Evolutionary conservation across 495 filamentous ascomycete genomes (phyloP), one percentile per base, ranked within the genome.

Genomic region (Penicillium dipodomyicola): DNA sequence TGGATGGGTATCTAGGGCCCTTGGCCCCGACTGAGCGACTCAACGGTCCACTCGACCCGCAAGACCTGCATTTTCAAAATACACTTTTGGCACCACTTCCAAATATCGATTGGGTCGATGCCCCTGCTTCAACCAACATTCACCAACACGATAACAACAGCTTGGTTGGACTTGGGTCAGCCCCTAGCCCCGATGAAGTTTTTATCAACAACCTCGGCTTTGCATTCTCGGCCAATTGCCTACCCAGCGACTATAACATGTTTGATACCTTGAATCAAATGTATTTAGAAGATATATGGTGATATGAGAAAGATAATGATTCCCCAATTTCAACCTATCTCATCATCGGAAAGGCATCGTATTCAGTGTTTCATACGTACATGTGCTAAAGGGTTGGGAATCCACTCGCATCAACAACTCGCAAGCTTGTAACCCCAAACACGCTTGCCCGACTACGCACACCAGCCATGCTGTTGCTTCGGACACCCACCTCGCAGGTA

Each of bases 381-480:
- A 25, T 25, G 23, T 25, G 23, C 27, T 7, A 29, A 29, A 29
- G 59, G 17, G 87, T 65, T 0, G 84, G 79, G 56, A 87, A 83
- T 20, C 78, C 65, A 39, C 75, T 77, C 2, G 80, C 81, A 69
- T 88, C 85, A 4, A 87, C 82, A 7, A 87, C 80, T 22, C 84
- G 71, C 57, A 87, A 56, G 0, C 71, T 67, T 4, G 66, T 63
- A 3, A 84, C 81, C 0, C 82, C 81, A 59, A 73, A 71, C 0
- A 86, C 82, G 43, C 72, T 73, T 0, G 73, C 79, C 4, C 64
- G 63, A 22, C 69, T 68, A 62, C 86, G 84, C 5, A 86, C 65
- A 2, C 86, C 84, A 6, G 84, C 82, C 68, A 73, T 77, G 4
- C 19, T 52, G 47, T 86, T 80, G 17, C 57, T 58, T 0, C 15